Conservation (phyloP, 768 basidiomycete genomes). For the Fibroporia radiculosa region DNA sequence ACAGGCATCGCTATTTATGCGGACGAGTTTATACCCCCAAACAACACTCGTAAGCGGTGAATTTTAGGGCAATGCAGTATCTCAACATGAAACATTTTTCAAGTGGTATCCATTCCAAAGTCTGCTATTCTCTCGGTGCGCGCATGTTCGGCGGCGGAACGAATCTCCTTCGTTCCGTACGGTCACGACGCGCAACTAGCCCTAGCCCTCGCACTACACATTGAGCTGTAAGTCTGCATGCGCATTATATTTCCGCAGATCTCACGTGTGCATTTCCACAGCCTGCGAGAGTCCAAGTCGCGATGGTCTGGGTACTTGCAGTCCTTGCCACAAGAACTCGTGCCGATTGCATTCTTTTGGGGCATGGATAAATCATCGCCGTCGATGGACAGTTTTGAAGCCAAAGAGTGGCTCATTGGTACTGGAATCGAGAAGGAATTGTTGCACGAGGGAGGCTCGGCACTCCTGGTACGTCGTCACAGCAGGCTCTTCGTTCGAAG, state of each 20-base stretch:
- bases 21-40: no score
- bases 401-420: constrained; percentile 25
- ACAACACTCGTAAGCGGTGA: no score
- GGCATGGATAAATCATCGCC: constrained; percentile 17
- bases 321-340: constrained; percentile 43
- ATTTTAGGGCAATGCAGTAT: no score
- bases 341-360: constrained; percentile 64
- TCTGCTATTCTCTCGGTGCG: constrained; percentile 51
- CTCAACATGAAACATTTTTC: no score
- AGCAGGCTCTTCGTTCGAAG: neutral
- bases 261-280: constrained; percentile 19
- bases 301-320: constrained; percentile 62
- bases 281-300: constrained; percentile 41
- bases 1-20: no score
- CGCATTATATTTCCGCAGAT: neutral
- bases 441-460: constrained; percentile 7
- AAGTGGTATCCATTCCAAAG: constrained; percentile 65
- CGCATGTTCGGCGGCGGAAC: constrained; percentile 32
- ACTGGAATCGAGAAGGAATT: constrained; percentile 26
- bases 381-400: constrained; percentile 22
- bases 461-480: constrained; percentile 11
- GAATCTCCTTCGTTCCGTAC: constrained; percentile 38
- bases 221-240: constrained; percentile 46
- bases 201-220: constrained; percentile 55
- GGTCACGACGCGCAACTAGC: constrained; percentile 55